Percentiles rank a stretch among this genome's conserved stretches.
Conservation (phyloP, 805 yeast genomes). For the Zygosaccharomyces kombuchaensis region DNA sequence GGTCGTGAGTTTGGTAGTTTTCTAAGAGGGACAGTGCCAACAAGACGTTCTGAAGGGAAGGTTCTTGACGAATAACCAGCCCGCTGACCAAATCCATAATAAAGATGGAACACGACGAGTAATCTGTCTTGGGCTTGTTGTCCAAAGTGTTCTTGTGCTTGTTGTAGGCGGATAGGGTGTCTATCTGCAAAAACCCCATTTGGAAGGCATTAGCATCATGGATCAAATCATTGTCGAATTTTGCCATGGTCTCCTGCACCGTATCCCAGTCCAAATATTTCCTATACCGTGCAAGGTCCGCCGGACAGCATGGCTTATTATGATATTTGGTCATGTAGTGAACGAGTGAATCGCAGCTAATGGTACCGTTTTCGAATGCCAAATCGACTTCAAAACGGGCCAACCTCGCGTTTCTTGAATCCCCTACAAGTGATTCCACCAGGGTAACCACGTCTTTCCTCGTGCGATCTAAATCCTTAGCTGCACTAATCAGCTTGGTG, state of each 20-base stretch:
- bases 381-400: slow-evolving; percentile 48
- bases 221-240: slow-evolving; percentile 37
- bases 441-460: slow-evolving; percentile 33
- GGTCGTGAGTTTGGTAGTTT: slow-evolving; percentile 49
- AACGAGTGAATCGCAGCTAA: slow-evolving; percentile 31
- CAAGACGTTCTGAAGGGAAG: slow-evolving; percentile 28
- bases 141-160: slow-evolving; percentile 36
- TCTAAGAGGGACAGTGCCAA: slow-evolving; percentile 56
- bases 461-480: slow-evolving; percentile 54
- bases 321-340: slow-evolving; percentile 46
- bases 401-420: slow-evolving; percentile 53
- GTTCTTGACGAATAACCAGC: slow-evolving; percentile 21
- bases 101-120: slow-evolving; percentile 64
- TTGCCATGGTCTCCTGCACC: slow-evolving; percentile 17
- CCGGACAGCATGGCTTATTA: slow-evolving; percentile 59
- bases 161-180: slow-evolving; percentile 38
- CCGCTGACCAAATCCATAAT: slow-evolving; percentile 51
- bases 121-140: slow-evolving; percentile 56
- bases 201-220: slow-evolving; percentile 46
- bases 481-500: slow-evolving; percentile 42
- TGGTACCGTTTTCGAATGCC: slow-evolving; percentile 9
- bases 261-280: slow-evolving; percentile 23
- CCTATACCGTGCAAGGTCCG: slow-evolving; percentile 48
- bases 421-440: slow-evolving; percentile 26
- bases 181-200: slow-evolving; percentile 19